Evolutionary conservation across 768 basidiomycete genomes (phyloP).

Genomic region (Leccinum boreale): DNA sequence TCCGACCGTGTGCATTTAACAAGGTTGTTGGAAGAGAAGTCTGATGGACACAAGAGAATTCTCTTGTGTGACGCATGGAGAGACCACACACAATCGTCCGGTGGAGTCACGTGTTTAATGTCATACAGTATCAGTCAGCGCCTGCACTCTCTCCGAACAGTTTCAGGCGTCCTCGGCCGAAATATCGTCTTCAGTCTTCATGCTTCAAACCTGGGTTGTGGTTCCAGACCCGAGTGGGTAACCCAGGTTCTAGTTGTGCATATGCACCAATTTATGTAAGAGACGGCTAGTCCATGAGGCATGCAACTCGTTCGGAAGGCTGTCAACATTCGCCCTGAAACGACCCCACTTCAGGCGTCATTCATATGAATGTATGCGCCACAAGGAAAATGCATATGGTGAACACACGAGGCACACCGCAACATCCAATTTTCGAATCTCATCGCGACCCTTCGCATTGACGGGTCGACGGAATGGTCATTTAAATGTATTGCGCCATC

Average conservation of each 20-base stretch:
- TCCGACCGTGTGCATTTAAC: slow-evolving; percentile 30
- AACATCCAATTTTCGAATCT: background rate
- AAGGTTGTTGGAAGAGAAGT: background rate
- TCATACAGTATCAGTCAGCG: background rate
- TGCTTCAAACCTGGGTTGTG: background rate
- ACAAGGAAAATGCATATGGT: background rate
- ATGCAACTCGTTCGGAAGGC: background rate
- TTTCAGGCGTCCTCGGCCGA: background rate
- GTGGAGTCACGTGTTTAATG: background rate
- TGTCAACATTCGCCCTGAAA: background rate
- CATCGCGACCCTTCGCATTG: background rate
- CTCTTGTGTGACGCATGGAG: background rate
- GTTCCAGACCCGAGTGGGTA: background rate
- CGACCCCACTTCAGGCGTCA: background rate
- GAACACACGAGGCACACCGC: background rate
- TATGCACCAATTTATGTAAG: background rate
- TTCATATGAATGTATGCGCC: background rate
- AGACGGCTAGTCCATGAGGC: background rate
- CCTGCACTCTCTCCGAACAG: background rate
- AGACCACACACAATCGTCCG: background rate
- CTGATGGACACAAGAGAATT: slow-evolving; percentile 1
- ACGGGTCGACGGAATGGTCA: background rate
- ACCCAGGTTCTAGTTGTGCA: background rate
- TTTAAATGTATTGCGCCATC: background rate
- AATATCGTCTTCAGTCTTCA: background rate